A percentile compares a stretch with the other conserved stretches of the same genome.
Conservation (phyloP, 2,329 filamentous ascomycete species). For the Sclerotinia borealis region DNA sequence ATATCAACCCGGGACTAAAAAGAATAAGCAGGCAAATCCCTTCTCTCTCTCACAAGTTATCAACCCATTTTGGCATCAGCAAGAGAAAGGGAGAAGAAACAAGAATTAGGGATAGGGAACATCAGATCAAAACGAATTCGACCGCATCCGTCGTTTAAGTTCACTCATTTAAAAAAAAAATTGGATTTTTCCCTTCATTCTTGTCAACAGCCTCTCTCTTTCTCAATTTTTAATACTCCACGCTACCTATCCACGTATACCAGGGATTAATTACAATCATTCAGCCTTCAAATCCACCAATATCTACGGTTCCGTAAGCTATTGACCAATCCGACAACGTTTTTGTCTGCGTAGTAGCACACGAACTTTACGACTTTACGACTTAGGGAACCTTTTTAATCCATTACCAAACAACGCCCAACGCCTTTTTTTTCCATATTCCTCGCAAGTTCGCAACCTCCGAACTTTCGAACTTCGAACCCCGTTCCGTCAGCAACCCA, state of each 20-base stretch:
- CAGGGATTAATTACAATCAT: neutral
- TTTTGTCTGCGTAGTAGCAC: conserved; percentile 2
- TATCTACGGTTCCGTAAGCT: neutral
- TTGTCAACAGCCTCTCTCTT: neutral
- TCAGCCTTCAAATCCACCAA: neutral
- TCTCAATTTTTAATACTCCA: conserved; percentile 1
- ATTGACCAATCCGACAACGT: conserved; percentile 11
- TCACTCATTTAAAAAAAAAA: neutral
- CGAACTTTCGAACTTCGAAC: neutral
- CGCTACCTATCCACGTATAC: neutral
- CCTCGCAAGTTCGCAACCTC: conserved; percentile 8
- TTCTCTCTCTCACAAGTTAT: neutral
- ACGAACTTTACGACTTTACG: too few relatives aligned
- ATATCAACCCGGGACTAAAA: neutral
- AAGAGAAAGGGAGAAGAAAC: neutral
- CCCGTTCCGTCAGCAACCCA: neutral
- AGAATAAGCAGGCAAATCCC: neutral
- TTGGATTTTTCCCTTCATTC: neutral
- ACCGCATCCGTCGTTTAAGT: neutral
- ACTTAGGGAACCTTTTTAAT: too few relatives aligned
- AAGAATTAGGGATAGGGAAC: neutral
- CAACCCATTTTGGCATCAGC: neutral
- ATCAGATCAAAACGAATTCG: neutral
- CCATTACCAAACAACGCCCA: neutral
- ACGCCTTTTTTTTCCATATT: neutral